Evolutionary conservation across 2,329 filamentous ascomycete genomes (phyloP).

Genomic region (Aspergillus fumigatus): DNA sequence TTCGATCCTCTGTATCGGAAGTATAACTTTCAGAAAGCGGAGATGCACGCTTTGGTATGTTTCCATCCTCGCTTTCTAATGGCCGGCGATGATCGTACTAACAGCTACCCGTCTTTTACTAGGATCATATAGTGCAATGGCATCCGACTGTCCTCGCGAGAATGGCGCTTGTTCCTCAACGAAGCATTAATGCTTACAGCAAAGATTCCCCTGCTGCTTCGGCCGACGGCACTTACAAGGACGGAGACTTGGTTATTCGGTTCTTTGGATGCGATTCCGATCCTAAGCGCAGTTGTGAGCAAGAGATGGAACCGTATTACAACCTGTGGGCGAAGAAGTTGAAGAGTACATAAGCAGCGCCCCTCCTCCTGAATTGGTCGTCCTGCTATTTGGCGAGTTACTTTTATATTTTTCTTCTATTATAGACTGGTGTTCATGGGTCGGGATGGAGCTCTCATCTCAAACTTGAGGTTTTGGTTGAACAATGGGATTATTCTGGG

Average conservation of each 20-base stretch:
- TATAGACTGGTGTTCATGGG: not conserved
- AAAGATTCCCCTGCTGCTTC: conserved; percentile 35
- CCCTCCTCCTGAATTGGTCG: not conserved
- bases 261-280: conserved; percentile 67
- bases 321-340: conserved; percentile 37
- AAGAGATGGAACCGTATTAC: conserved; percentile 60
- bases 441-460: not conserved
- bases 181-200: conserved; percentile 74
- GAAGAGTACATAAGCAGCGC: conserved; percentile 15
- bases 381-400: not conserved
- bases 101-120: conserved; percentile 15
- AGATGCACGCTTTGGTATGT: conserved; percentile 80
- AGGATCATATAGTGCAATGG: conserved; percentile 93
- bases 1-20: conserved; percentile 88
- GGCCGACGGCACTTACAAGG: conserved; percentile 62
- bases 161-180: conserved; percentile 83
- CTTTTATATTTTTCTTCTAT: not conserved
- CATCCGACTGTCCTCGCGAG: conserved; percentile 92
- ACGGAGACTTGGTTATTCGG: conserved; percentile 79
- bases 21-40: conserved; percentile 96
- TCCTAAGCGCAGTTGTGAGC: conserved; percentile 60
- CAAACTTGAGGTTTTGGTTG: not conserved
- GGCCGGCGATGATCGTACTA: conserved; percentile 15
- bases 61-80: not conserved
- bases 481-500: not conserved